These are phyloP conservation scores for Xylaria nigripes DNA, from an alignment of 495 filamentous ascomycete genomes.

Conservation along the genomic window DNA sequence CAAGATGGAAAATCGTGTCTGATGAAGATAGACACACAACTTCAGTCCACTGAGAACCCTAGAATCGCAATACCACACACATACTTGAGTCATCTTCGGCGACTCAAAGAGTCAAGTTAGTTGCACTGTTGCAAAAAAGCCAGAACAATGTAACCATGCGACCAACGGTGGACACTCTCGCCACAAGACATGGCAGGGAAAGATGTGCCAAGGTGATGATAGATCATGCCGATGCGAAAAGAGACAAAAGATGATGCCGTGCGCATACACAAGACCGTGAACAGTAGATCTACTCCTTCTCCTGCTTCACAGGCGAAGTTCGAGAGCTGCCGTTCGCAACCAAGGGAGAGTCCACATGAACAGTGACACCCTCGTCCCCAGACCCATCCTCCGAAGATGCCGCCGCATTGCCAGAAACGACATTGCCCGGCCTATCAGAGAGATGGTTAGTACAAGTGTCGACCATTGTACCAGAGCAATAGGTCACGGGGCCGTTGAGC, in stretches of 20 bases:
- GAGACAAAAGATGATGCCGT: constrained; percentile 15
- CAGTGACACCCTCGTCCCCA: constrained; percentile 40
- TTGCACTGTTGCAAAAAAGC: constrained; percentile 14
- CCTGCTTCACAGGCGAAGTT: constrained; percentile 43
- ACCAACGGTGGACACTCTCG: constrained; percentile 12
- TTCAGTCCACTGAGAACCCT: constrained; percentile 16
- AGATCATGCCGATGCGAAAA: constrained; percentile 12
- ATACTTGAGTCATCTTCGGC: constrained; percentile 18
- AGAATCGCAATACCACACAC: constrained; percentile 18
- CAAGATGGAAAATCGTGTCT: constrained; percentile 21
- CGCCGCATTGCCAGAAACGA: constrained; percentile 15
- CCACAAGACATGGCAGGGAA: constrained; percentile 11
- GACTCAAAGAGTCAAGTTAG: constrained; percentile 14
- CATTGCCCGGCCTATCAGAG: constrained; percentile 9
- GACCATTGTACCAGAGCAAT: not conserved
- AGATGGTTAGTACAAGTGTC: constrained; percentile 4
- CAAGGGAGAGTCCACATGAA: constrained; percentile 42
- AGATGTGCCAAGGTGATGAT: constrained; percentile 16
- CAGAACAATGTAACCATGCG: constrained; percentile 14
- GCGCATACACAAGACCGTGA: constrained; percentile 9
- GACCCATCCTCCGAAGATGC: constrained; percentile 36
- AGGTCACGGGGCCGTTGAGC: constrained; percentile 2
- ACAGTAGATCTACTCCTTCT: constrained; percentile 22
- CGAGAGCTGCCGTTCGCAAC: constrained; percentile 42
- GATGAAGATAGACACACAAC: constrained; percentile 17